Evolutionary conservation across 257 asterid species (phyloP).

Genomic region (Solanum medicagineum): DNA sequence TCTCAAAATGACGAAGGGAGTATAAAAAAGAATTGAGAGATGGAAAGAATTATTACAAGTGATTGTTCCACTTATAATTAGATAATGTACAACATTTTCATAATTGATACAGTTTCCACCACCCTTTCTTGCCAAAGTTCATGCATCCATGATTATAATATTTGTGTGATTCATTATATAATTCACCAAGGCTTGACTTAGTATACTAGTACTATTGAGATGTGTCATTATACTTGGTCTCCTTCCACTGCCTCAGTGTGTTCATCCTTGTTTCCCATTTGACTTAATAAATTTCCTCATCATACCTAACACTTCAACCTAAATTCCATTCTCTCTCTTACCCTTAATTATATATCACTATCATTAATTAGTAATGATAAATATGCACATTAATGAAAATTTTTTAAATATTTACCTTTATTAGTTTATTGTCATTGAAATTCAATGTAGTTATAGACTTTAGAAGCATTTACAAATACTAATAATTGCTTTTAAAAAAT

Average conservation of each 20-base stretch:
- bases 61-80: neutral
- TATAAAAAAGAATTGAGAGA: neutral
- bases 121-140: neutral
- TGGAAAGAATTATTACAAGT: neutral
- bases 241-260: constrained; percentile 12
- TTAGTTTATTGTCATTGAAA: too few species aligned
- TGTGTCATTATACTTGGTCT: constrained; percentile 17
- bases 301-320: constrained; percentile 9
- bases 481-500: too few species aligned
- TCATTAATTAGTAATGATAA: too few species aligned
- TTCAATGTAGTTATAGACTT: too few species aligned
- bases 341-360: neutral
- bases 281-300: constrained; percentile 17
- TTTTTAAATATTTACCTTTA: too few species aligned
- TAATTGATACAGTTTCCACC: neutral
- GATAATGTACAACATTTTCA: neutral
- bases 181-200: neutral
- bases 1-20: too few species aligned
- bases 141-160: neutral
- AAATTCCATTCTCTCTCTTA: neutral
- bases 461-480: too few species aligned
- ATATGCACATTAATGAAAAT: too few species aligned
- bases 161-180: neutral
- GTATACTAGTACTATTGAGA: neutral
- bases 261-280: constrained; percentile 7